These are phyloP conservation scores for Coemansia sp. DNA, from an alignment of 192 early-diverging fungal genomes.

Conservation along the genomic window DNA sequence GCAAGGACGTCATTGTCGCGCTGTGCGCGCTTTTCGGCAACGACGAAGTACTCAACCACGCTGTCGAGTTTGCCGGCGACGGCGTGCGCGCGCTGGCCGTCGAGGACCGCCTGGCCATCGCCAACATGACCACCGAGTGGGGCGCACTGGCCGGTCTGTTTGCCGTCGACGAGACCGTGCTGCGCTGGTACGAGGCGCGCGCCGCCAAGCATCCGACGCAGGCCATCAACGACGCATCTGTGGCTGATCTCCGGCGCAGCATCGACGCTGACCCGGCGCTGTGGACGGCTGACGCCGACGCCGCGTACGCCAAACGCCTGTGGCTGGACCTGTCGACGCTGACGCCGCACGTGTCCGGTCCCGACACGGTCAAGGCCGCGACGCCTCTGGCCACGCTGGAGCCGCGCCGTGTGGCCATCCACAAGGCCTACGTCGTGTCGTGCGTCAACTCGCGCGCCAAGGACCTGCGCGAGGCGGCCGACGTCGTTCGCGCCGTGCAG, in stretches of 20 bases:
- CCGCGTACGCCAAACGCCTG: slow-evolving; percentile 81
- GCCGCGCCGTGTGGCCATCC: slow-evolving; percentile 70
- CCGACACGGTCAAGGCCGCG: slow-evolving; percentile 95
- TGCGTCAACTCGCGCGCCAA: slow-evolving; percentile 92
- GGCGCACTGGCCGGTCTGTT: slow-evolving; percentile 97
- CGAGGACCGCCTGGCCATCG: slow-evolving; percentile 91
- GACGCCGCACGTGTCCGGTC: slow-evolving; percentile 87
- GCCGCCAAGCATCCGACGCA: slow-evolving; percentile 30
- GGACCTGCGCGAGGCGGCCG: slow-evolving; percentile 87
- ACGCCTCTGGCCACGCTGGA: slow-evolving; percentile 76
- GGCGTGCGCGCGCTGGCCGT: slow-evolving; percentile 65
- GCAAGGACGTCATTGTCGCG: slow-evolving; percentile 96
- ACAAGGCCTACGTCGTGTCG: slow-evolving; percentile 97
- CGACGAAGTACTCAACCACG: slow-evolving; percentile 95
- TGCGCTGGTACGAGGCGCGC: slow-evolving; percentile 71
- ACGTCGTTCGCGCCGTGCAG: slow-evolving; percentile 61
- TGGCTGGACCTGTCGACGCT: slow-evolving; percentile 86
- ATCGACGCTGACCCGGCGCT: slow-evolving; percentile 28
- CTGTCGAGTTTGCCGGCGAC: slow-evolving; percentile 90
- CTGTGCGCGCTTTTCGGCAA: slow-evolving; percentile 90
- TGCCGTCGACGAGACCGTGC: slow-evolving; percentile 80
- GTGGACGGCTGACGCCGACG: slow-evolving; percentile 58
- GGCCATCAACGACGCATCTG: slow-evolving; percentile 45
- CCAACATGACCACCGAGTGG: slow-evolving; percentile 99
- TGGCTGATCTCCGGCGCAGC: slow-evolving; percentile 52